Conservation (phyloP, 352 stramenopile species). For the Globisporangium camurandrum region DNA sequence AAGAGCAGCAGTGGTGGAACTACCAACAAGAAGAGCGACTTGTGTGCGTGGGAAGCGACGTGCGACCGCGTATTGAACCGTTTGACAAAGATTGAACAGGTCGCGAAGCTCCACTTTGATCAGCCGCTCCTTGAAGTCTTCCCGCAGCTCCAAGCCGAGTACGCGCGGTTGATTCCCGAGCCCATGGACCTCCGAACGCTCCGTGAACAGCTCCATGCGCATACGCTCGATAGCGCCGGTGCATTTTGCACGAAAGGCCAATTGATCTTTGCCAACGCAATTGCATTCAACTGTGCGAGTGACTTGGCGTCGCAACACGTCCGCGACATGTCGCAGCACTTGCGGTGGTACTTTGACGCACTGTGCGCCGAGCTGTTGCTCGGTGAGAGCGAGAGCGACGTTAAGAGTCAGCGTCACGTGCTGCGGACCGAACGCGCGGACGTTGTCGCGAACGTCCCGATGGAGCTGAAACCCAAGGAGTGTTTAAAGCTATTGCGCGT, state of each 20-base stretch:
- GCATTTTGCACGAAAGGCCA: conserved; percentile 72
- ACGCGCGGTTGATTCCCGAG: conserved; percentile 54
- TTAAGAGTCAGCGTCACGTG: conserved; percentile 38
- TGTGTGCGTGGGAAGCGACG: conserved; percentile 60
- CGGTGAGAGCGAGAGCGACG: conserved; percentile 6
- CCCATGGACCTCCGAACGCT: conserved; percentile 80
- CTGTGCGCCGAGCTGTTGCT: conserved; percentile 65
- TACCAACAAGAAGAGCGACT: conserved; percentile 70
- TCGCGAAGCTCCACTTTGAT: conserved; percentile 76
- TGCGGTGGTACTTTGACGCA: conserved; percentile 83
- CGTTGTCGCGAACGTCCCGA: conserved; percentile 37
- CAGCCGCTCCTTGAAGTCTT: conserved; percentile 67
- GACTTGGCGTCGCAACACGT: conserved; percentile 66
- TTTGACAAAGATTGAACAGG: conserved; percentile 70
- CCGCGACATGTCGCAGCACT: conserved; percentile 71
- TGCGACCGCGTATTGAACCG: conserved; percentile 69
- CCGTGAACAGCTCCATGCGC: conserved; percentile 47
- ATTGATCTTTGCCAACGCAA: conserved; percentile 78
- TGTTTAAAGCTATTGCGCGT: conserved; percentile 70
- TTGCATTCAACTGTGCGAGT: conserved; percentile 70
- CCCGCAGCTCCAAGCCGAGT: conserved; percentile 59
- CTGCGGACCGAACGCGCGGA: conserved; percentile 45
- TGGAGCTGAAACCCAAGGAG: conserved; percentile 80
- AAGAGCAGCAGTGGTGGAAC: conserved; percentile 61
- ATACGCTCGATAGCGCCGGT: conserved; percentile 24